Evolutionary conservation across 2,329 filamentous ascomycete genomes (phyloP).

Genomic region (Pseudocercospora macadamiae): DNA sequence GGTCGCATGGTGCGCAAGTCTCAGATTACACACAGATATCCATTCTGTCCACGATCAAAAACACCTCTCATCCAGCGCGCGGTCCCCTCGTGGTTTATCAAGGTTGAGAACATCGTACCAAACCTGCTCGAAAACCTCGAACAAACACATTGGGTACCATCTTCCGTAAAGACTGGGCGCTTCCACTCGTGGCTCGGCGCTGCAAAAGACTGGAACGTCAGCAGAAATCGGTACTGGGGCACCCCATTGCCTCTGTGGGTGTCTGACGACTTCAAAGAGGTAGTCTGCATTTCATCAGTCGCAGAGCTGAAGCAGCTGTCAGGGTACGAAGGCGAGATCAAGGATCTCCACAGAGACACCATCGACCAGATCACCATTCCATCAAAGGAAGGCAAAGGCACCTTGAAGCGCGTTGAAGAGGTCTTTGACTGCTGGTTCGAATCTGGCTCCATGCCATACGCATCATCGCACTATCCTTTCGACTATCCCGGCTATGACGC

Average conservation of each 20-base stretch:
- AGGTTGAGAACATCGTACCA: constrained; percentile 79
- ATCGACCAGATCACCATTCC: constrained; percentile 94
- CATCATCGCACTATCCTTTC: constrained; percentile 88
- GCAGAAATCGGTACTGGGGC: constrained; percentile 92
- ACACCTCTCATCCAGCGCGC: constrained; percentile 91
- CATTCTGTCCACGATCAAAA: constrained; percentile 93
- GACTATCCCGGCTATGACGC: constrained; percentile 69
- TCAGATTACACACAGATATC: constrained; percentile 87
- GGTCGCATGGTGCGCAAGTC: constrained; percentile 82
- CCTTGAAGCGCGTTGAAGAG: constrained; percentile 78
- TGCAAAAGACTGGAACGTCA: constrained; percentile 94
- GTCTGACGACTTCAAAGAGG: constrained; percentile 84
- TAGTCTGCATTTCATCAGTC: constrained; percentile 82
- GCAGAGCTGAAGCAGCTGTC: constrained; percentile 82
- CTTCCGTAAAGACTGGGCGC: constrained; percentile 85
- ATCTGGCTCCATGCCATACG: constrained; percentile 94
- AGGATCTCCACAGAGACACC: constrained; percentile 88
- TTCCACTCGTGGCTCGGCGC: constrained; percentile 91
- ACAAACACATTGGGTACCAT: constrained; percentile 87
- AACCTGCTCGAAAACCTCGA: constrained; percentile 91
- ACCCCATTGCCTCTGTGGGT: constrained; percentile 91
- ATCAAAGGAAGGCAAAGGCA: constrained; percentile 82
- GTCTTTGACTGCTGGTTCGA: constrained; percentile 98
- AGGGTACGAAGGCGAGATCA: constrained; percentile 80
- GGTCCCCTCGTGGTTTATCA: constrained; percentile 93